These are phyloP conservation scores for Penicillium daleae DNA, from an alignment of 495 filamentous ascomycete genomes.

Conservation along the genomic window DNA sequence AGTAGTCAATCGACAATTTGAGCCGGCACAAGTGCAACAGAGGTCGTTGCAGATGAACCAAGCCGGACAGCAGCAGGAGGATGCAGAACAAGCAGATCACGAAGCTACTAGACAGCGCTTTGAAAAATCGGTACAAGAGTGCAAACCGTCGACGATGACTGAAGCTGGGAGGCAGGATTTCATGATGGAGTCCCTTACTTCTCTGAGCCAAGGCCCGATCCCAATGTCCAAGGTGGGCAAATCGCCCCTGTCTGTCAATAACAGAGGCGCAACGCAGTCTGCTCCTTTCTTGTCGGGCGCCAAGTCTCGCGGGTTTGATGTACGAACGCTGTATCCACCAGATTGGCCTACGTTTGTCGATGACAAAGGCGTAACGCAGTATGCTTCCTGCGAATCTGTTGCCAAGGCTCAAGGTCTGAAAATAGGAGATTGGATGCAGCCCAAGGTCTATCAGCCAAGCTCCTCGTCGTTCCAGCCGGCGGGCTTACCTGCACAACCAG, in stretches of 20 bases:
- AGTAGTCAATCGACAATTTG: neutral
- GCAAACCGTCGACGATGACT: no score
- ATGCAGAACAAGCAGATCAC: no score
- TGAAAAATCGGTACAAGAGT: no score
- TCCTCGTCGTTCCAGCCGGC: neutral
- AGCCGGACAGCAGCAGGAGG: neutral
- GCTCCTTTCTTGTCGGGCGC: neutral
- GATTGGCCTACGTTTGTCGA: no score
- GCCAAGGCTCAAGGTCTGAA: no score
- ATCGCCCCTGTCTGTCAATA: neutral
- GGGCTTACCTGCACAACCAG: neutral
- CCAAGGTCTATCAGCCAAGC: slow-evolving; percentile 2
- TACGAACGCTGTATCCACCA: no score
- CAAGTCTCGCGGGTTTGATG: no score
- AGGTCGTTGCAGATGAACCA: neutral
- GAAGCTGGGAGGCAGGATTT: no score
- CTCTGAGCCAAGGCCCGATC: neutral
- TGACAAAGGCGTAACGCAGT: no score
- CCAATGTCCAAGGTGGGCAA: neutral
- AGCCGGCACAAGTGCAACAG: neutral
- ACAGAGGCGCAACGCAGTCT: neutral
- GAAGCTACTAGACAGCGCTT: no score
- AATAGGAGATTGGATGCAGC: no score
- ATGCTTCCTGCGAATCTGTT: no score
- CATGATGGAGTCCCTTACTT: neutral